Evolutionary conservation across 306 rosid genomes (phyloP).

Genomic region (Quercus gilva): DNA sequence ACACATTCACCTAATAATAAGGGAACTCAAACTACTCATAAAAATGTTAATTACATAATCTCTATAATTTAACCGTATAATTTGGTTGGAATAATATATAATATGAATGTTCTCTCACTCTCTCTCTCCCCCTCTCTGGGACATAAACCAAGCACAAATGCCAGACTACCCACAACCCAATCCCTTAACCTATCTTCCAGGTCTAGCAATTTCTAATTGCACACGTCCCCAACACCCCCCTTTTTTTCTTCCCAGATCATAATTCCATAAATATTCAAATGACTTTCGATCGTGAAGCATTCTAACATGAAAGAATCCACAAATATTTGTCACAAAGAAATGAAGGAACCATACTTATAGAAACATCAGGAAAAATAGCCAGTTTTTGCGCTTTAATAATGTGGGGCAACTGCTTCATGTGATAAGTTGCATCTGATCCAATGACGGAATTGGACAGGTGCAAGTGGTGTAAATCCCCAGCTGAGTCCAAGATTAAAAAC

Average conservation of each 20-base stretch:
- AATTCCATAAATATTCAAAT: neutral
- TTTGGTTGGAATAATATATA: too few species aligned
- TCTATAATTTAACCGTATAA: too few species aligned
- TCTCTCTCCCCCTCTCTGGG: neutral
- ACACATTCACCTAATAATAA: too few species aligned
- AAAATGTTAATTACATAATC: too few species aligned
- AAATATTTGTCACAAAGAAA: neutral
- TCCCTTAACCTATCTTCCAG: neutral
- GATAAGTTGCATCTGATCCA: constrained; percentile 52
- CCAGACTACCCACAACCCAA: constrained; percentile 1
- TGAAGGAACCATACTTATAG: constrained; percentile 50
- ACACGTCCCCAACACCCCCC: neutral
- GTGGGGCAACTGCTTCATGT: constrained; percentile 54
- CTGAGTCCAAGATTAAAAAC: constrained; percentile 70
- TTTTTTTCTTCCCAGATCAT: too few species aligned
- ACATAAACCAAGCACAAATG: neutral
- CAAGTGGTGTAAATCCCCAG: constrained; percentile 69
- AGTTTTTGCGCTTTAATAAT: constrained; percentile 61
- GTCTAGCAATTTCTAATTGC: neutral
- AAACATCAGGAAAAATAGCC: constrained; percentile 61
- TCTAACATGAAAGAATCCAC: constrained; percentile 15
- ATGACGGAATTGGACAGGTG: constrained; percentile 45
- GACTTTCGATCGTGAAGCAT: constrained; percentile 3
- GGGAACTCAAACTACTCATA: too few species aligned
- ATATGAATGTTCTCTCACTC: neutral